Base-by-base conservation (phyloP, 1,284 basidiomycete species). In the Volvariella surrecta region DNA sequence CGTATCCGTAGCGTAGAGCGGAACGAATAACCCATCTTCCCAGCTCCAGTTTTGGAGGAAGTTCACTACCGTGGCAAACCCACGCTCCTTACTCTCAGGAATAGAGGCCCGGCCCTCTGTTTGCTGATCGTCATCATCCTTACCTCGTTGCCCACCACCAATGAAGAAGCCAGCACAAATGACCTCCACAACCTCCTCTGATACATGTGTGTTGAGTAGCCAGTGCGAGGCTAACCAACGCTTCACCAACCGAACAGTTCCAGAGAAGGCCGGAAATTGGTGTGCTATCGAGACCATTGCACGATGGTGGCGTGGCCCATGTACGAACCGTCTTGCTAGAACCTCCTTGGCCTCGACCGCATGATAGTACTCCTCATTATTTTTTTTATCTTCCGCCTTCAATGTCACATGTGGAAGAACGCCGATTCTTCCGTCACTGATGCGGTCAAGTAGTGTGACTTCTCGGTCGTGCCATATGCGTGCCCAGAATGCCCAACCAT, bases 141-240 rank as follows among this genome's bases (percentile, higher is more conserved):
- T 64, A 28, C 24, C 24, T 22, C 58, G 51, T 40, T 55, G 58
- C 3, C 65, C 63, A 42, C 62, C 56, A 11, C 67, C 68, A 3
- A 80, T 58, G 50, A 87, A 87, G 16, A 78, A 62, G 28, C 62
- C 64, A 0, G 89, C 89, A 54, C 85, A 88, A 21, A 99, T 59
- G 9, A 99, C 66, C 62, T 99, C 96, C 37, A 91, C 71, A 0
- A 79, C 79, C 59, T 97, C 91, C 44, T 81, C 74, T 3, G 74
- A 71, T 34, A 94, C 65, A 51, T 90, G 82, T 0, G 64, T 61
- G 1, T 73, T 66, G 13, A 89, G 70, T 17, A 98, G 74, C 85
- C 95, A 89, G 61, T 99, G 96, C 1, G 84, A 71, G 0, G 85
- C 77, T 39, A 98, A 66, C 96, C 96, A 99, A 40, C 96, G 77